Conservation (phyloP, 495 filamentous ascomycete genomes). For the Penicillium herquei region DNA sequence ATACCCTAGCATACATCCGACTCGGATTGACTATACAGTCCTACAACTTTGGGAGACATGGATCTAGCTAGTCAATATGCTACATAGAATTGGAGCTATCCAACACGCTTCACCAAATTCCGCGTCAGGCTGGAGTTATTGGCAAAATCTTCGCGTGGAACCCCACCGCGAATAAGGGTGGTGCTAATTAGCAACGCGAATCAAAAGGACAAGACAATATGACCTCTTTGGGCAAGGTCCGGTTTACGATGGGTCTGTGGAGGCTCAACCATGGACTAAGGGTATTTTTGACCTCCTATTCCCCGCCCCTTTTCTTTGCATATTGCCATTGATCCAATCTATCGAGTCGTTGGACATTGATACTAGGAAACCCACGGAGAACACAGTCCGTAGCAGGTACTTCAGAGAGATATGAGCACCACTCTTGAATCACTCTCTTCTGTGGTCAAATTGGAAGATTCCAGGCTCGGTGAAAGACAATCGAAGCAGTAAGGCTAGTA, state of each 20-base stretch:
- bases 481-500: slow-evolving; percentile 22
- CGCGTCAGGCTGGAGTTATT: slow-evolving; percentile 17
- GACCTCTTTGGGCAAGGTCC: slow-evolving; percentile 18
- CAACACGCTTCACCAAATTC: background rate
- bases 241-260: slow-evolving; percentile 13
- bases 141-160: slow-evolving; percentile 8
- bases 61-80: background rate
- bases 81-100: background rate
- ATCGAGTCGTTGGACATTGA: background rate
- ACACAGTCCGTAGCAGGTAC: no score
- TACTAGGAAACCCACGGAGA: no score
- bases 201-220: slow-evolving; percentile 16
- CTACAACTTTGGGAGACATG: background rate
- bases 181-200: slow-evolving; percentile 21
- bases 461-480: slow-evolving; percentile 2
- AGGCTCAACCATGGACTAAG: slow-evolving; percentile 30
- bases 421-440: background rate
- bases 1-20: background rate
- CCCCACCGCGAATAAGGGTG: slow-evolving; percentile 10
- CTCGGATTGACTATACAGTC: background rate
- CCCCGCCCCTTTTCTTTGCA: slow-evolving; percentile 25
- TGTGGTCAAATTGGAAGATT: background rate
- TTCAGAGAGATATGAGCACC: no score
- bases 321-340: background rate
- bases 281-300: slow-evolving; percentile 20